phyloP scores from a whole-genome alignment of 208 protist genomes.

The Leishmania major region DNA sequence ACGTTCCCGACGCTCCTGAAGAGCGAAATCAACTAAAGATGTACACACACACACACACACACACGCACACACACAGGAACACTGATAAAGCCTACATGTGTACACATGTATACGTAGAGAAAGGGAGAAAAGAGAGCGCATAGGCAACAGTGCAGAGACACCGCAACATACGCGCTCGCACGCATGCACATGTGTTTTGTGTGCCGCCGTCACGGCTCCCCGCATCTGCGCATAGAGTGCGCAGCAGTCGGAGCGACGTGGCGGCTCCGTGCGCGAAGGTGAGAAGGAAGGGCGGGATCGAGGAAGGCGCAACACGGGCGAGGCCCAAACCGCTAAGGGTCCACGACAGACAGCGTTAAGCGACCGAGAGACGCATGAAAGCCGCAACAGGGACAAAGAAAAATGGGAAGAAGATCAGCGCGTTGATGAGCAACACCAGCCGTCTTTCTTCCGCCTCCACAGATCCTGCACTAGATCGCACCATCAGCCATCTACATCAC shows the following conservation, averaged over 20 bases:
- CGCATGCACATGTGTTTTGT: neutral
- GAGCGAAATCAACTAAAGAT: neutral
- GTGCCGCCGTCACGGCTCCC: neutral
- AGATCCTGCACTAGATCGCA: neutral
- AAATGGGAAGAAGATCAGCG: neutral
- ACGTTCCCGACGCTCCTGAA: neutral
- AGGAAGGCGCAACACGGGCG: neutral
- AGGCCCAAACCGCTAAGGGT: neutral
- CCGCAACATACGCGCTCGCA: neutral
- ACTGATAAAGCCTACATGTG: no score
- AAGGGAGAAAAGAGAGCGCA: neutral
- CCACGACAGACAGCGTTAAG: neutral
- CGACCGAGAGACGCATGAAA: neutral
- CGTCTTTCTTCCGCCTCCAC: neutral
- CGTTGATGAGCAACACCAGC: neutral
- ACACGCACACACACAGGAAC: no score
- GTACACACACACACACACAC: neutral
- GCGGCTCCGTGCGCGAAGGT: neutral
- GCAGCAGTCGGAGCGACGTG: neutral
- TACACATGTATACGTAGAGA: neutral
- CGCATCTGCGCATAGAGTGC: neutral
- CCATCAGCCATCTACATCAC: neutral
- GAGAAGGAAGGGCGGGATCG: neutral
- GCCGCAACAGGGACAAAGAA: neutral
- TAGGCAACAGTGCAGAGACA: neutral